Evolutionary conservation across 306 rosid genomes (phyloP), one percentile per base, ranked within the genome.

Genomic region (Urtica urens): DNA sequence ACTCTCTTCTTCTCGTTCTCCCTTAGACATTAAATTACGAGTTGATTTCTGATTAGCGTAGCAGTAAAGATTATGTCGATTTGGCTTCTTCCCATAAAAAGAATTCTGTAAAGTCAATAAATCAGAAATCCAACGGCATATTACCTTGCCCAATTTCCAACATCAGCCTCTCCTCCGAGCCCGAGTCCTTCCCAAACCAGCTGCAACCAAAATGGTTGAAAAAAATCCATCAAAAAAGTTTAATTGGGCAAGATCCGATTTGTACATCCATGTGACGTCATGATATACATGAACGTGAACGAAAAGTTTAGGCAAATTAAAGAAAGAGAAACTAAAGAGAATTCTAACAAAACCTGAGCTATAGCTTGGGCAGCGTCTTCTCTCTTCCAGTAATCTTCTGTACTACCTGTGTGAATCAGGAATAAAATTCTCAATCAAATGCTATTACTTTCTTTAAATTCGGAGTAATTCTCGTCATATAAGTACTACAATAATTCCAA

Each of bases 311-410:
- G n/a, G n/a, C n/a, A n/a, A n/a, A 31, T 7, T 7, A 31, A 31
- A 31, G 37, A 9, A 35, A 35, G 40, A 35, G n/a, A 59, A 44
- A 20, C 55, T 35, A 44, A 55, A 76, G 50, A 49, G 38, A 31
- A 49, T 29, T 38, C 25, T 31, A 77, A 70, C 51, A 65, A 69
- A 31, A 83, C 95, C 80, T 72, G 77, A 66, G 95, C 87, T 62
- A 90, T 57, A 51, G 77, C 95, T 58, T 61, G 69, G 55, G 99
- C 95, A 43, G 99, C 95, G 75, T 90, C 99, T 71, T 69, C 78
- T 75, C 99, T 79, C 63, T 80, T 81, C 99, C 99, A 90, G 55
- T 80, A 81, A 39, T 90, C 95, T 53, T 85, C 94, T n/a, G 99
- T 90, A 60, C 99, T 90, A 25, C 99, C 99, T 88, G 52, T 40